A percentile compares a stretch with the other conserved stretches of the same genome.
Conservation (phyloP, 148 eudicot species). For the Vaccinium vitisidaea region DNA sequence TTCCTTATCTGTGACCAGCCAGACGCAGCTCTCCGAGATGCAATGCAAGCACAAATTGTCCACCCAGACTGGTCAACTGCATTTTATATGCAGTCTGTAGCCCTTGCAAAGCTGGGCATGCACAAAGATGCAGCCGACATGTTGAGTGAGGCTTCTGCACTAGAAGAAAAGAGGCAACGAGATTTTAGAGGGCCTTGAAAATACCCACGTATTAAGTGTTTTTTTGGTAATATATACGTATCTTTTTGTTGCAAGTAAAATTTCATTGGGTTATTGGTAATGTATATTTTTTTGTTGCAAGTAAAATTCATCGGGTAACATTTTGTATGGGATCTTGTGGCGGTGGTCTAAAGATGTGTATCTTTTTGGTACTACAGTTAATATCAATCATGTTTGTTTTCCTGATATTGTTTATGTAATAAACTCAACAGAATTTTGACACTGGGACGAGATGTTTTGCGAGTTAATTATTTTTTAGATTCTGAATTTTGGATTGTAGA, state of each 20-base stretch:
- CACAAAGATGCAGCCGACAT: slow-evolving; percentile 89
- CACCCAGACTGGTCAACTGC: slow-evolving; percentile 95
- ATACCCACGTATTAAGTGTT: neutral
- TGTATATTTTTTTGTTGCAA: slow-evolving; percentile 5
- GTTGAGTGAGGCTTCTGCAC: slow-evolving; percentile 79
- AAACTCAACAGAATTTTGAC: neutral
- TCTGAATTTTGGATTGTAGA: neutral
- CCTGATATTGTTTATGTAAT: neutral
- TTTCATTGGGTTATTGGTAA: neutral
- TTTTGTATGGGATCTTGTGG: neutral
- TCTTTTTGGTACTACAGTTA: no score
- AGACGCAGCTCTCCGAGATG: slow-evolving; percentile 88
- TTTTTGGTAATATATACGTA: neutral
- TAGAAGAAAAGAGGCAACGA: slow-evolving; percentile 68
- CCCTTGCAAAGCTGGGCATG: slow-evolving; percentile 89
- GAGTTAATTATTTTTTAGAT: no score
- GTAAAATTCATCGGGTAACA: neutral
- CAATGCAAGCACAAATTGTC: slow-evolving; percentile 93
- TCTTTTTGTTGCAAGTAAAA: neutral
- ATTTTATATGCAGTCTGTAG: slow-evolving; percentile 91
- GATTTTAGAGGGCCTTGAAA: slow-evolving; percentile 32
- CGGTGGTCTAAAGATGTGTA: neutral
- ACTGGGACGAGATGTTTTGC: no score
- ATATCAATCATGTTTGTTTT: no score
- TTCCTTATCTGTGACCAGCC: slow-evolving; percentile 83